These are phyloP conservation scores for Backusella macrospora DNA, from an alignment of 192 early-diverging fungal genomes.

Conservation along the genomic window DNA sequence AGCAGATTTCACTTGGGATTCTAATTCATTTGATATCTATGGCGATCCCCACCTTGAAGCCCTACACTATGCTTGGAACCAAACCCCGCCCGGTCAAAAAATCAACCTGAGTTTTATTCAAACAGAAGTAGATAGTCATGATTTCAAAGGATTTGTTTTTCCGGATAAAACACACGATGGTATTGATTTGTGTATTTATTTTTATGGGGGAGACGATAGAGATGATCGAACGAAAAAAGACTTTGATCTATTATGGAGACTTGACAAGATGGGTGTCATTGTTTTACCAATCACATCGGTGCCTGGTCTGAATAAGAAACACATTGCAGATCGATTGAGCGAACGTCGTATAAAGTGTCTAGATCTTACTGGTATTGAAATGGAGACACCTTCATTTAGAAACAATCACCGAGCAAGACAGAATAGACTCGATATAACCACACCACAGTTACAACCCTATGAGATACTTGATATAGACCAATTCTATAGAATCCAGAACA, in stretches of 20 bases:
- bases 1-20: slow-evolving; percentile 38
- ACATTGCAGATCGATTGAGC: slow-evolving; percentile 18
- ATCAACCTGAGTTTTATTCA: neutral
- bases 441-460: slow-evolving; percentile 15
- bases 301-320: neutral
- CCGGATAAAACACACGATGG: slow-evolving; percentile 40
- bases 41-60: neutral
- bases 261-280: slow-evolving; percentile 17
- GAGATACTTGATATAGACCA: slow-evolving; percentile 30
- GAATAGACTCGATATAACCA: neutral
- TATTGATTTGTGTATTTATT: slow-evolving; percentile 43
- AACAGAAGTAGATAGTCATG: neutral
- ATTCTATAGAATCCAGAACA: slow-evolving; percentile 15
- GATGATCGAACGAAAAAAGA: slow-evolving; percentile 25
- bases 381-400: slow-evolving; percentile 27
- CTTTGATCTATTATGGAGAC: slow-evolving; percentile 20
- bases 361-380: slow-evolving; percentile 21
- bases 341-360: slow-evolving; percentile 23
- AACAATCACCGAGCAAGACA: neutral
- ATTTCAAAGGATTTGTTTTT: slow-evolving; percentile 33
- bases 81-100: neutral
- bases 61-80: slow-evolving; percentile 12
- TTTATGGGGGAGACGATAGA: slow-evolving; percentile 31
- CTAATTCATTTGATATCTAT: neutral
- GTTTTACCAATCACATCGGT: slow-evolving; percentile 21